Base-by-base conservation (phyloP, 192 early-diverging fungal genomes). In the Entomortierella parvispora region DNA sequence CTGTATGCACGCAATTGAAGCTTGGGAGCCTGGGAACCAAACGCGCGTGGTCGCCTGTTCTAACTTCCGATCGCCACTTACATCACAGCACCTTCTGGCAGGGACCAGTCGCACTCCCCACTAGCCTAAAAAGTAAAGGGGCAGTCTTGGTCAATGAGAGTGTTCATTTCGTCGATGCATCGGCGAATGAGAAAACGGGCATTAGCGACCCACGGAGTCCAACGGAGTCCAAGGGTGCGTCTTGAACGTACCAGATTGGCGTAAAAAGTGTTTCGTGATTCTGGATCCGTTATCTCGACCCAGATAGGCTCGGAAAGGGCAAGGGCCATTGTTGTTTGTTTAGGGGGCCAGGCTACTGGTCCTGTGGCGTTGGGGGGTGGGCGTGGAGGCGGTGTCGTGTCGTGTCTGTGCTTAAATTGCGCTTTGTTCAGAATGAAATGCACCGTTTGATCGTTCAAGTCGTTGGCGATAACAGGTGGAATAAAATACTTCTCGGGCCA, bases 31-130 rank as follows among this genome's bases (percentile, higher is more conserved):
- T n/a, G n/a, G n/a, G n/a, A n/a, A n/a, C n/a, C n/a, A n/a, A n/a
- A n/a, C n/a, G n/a, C n/a, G n/a, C n/a, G n/a, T n/a, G n/a, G n/a
- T n/a, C n/a, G n/a, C n/a, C n/a, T n/a, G 34, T 6, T 40, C 28
- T 28, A 3, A 53, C 26, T 40, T 18, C 17, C 43, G 31, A 22
- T 6, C 11, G 22, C 9, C 43, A 45, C 89, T 85, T 86, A 94
- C 93, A 93, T 84, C 33, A 80, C 74, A 28, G 82, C 91, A 17
- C 83, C 82, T 8, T 76, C 59, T 18, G 93, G 93, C 31, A 81
- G 72, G 0, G 89, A 83, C 86, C 87, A 90, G 48, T 83, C 75
- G 82, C 94, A 96, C 79, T 95, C 92, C 46, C 96, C 96, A 40
- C 93, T 93, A 12, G 86, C 65, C 90, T 92, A 79, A 57, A 62